Evolutionary conservation across 371 early-diverging fungal genomes (phyloP).

Genomic region (Mucor circinelloides): DNA sequence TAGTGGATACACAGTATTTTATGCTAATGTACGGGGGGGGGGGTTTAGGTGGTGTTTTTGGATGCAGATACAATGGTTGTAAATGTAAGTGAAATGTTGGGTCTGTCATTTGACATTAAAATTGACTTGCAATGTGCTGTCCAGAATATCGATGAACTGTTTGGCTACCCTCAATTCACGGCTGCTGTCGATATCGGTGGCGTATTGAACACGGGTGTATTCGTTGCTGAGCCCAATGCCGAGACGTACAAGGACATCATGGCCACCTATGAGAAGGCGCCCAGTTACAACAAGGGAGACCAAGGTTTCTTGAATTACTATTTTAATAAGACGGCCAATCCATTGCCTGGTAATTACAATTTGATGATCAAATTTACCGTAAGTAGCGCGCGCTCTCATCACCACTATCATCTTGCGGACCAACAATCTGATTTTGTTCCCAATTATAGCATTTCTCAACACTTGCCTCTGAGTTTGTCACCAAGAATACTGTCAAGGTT

Average conservation of each 20-base stretch:
- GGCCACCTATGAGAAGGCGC: conserved; percentile 26
- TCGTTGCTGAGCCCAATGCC: conserved; percentile 37
- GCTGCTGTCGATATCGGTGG: conserved; percentile 40
- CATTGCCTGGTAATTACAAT: conserved; percentile 37
- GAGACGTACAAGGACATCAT: conserved; percentile 29
- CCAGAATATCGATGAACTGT: conserved; percentile 34
- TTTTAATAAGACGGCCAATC: conserved; percentile 26
- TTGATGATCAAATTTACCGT: conserved; percentile 41
- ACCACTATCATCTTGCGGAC: neutral
- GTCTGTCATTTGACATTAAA: neutral
- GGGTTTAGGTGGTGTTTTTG: conserved; percentile 34
- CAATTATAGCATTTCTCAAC: conserved; percentile 26
- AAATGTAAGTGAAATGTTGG: conserved; percentile 15
- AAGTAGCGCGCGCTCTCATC: neutral
- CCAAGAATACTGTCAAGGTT: conserved; percentile 28
- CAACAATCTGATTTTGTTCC: neutral
- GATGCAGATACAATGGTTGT: conserved; percentile 45
- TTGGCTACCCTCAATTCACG: conserved; percentile 34
- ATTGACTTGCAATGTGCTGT: neutral
- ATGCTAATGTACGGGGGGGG: neutral
- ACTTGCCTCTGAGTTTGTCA: conserved; percentile 23
- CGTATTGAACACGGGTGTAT: conserved; percentile 40
- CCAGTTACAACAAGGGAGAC: conserved; percentile 40
- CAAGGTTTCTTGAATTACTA: conserved; percentile 46
- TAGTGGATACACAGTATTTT: neutral